Conservation (phyloP, 139 green algal species). For the Chlorella vulgaris region DNA sequence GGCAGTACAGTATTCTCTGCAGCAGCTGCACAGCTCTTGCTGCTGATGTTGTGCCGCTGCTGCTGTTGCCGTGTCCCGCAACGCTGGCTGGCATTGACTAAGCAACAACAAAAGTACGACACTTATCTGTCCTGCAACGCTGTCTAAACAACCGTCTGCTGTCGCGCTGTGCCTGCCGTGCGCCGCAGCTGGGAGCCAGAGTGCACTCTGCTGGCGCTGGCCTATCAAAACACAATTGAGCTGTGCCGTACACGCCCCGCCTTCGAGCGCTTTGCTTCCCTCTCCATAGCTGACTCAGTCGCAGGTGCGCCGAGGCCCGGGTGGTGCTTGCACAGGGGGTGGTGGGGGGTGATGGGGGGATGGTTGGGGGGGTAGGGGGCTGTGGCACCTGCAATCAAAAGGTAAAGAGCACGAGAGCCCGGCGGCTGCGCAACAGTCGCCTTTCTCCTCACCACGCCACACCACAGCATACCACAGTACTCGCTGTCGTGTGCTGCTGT, state of each 20-base stretch:
- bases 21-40: not conserved
- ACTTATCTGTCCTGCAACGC: too few species aligned
- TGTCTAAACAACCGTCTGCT: not conserved
- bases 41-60: too few species aligned
- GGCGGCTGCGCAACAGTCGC: too few species aligned
- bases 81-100: not conserved
- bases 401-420: too few species aligned
- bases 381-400: too few species aligned
- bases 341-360: not conserved
- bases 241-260: constrained; percentile 46
- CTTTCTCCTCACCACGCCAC: too few species aligned
- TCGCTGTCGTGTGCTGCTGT: too few species aligned
- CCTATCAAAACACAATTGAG: constrained; percentile 48
- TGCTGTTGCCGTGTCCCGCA: too few species aligned
- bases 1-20: not conserved
- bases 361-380: constrained; percentile 1
- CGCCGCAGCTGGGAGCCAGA: constrained; percentile 56
- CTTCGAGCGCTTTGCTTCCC: constrained; percentile 54
- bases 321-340: not conserved
- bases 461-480: too few species aligned
- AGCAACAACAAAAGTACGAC: too few species aligned
- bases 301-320: constrained; percentile 10
- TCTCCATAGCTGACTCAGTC: constrained; percentile 32
- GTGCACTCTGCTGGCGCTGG: constrained; percentile 51
- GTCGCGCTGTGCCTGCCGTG: not conserved